Percentiles rank a stretch among this genome's conserved stretches.
Conservation (phyloP, 2,329 filamentous ascomycete genomes). For the Orbilia javanica region DNA sequence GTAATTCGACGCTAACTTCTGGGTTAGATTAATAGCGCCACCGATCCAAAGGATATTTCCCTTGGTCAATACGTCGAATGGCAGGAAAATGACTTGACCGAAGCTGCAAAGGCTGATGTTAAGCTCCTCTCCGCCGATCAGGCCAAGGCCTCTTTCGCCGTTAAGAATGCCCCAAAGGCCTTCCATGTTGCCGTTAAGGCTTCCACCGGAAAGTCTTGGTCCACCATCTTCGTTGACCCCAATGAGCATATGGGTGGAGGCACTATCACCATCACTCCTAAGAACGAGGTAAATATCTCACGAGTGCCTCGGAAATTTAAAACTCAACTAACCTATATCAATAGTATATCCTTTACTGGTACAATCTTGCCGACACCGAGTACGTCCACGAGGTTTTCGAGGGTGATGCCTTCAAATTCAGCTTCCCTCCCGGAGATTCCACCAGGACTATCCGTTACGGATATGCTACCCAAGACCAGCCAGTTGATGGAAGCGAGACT, state of each 20-base stretch:
- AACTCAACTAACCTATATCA: neutral
- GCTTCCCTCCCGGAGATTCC: conserved; percentile 21
- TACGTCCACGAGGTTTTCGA: conserved; percentile 22
- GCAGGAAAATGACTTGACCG: conserved; percentile 19
- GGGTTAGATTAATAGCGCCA: conserved; percentile 11
- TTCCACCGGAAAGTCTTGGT: conserved; percentile 7
- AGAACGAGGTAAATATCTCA: conserved; percentile 23
- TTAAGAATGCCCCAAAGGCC: conserved; percentile 26
- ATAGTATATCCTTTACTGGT: conserved; percentile 29
- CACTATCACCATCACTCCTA: conserved; percentile 21
- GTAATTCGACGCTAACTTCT: neutral
- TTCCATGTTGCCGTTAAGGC: conserved; percentile 25
- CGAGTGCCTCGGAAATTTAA: neutral
- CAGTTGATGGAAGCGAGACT: conserved; percentile 1
- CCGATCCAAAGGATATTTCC: conserved; percentile 13
- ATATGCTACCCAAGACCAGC: conserved; percentile 15
- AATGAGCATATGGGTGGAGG: conserved; percentile 7
- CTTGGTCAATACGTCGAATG: conserved; percentile 15
- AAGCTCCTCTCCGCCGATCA: conserved; percentile 2
- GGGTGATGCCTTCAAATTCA: conserved; percentile 18
- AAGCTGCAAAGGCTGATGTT: conserved; percentile 4
- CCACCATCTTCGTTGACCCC: conserved; percentile 35
- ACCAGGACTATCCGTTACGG: conserved; percentile 24
- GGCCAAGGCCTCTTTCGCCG: conserved; percentile 7
- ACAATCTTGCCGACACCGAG: conserved; percentile 23